Percentiles rank a stretch among this genome's conserved stretches.
These are phyloP conservation scores for Trametes punicea DNA, from an alignment of 768 basidiomycete genomes.

Conservation along the genomic window DNA sequence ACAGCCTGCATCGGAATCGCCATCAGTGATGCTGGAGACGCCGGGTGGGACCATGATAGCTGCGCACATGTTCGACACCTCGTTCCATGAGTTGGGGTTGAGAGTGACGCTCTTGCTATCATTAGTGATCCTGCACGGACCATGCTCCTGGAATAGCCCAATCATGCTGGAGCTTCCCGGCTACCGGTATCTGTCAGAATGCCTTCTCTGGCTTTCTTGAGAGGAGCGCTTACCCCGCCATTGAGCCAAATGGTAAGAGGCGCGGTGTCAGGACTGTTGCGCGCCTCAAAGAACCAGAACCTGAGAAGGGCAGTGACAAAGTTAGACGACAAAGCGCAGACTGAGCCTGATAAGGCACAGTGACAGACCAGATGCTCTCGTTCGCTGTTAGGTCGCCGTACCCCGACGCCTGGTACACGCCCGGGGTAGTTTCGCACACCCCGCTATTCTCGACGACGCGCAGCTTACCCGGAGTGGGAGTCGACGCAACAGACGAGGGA, in stretches of 20 bases:
- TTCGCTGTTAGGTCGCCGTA: slow-evolving; percentile 57
- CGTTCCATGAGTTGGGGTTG: slow-evolving; percentile 61
- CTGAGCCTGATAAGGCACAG: background rate
- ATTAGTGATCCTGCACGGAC: slow-evolving; percentile 44
- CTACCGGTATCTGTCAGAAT: slow-evolving; percentile 14
- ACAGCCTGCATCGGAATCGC: slow-evolving; percentile 33
- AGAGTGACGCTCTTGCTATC: slow-evolving; percentile 45
- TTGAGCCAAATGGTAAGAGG: slow-evolving; percentile 70
- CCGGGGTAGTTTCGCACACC: slow-evolving; percentile 60
- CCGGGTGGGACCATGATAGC: background rate
- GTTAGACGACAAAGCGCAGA: background rate
- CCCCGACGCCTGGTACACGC: slow-evolving; percentile 60
- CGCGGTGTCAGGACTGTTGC: slow-evolving; percentile 56
- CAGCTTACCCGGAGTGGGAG: slow-evolving; percentile 49
- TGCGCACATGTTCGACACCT: slow-evolving; percentile 44
- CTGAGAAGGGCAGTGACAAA: slow-evolving; percentile 28
- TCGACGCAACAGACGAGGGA: slow-evolving; percentile 19
- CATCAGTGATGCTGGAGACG: background rate
- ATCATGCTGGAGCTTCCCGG: slow-evolving; percentile 40
- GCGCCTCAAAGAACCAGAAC: slow-evolving; percentile 70
- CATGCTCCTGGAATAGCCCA: slow-evolving; percentile 41
- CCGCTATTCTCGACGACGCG: slow-evolving; percentile 60
- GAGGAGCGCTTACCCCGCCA: slow-evolving; percentile 38
- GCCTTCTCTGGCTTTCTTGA: background rate
- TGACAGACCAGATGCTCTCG: slow-evolving; percentile 56